phyloP scores from a whole-genome alignment of 176 grass and related monocot genomes.

The Pontederia paniculata region DNA sequence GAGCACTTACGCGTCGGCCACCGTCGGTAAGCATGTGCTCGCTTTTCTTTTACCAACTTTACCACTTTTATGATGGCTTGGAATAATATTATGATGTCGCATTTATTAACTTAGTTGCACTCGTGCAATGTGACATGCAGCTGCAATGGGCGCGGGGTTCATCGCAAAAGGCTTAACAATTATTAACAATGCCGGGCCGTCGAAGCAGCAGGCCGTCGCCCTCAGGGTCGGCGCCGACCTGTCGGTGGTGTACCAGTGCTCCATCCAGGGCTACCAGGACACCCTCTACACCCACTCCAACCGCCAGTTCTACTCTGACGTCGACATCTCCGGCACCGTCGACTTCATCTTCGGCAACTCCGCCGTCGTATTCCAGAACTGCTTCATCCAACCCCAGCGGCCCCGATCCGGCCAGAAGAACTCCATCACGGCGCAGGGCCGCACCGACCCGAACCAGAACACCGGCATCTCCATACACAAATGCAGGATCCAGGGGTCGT shows the following conservation, averaged over 20 bases:
- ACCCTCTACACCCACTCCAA: constrained; percentile 65
- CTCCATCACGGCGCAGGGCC: constrained; percentile 61
- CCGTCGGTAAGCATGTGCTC: constrained; percentile 39
- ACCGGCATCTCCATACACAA: constrained; percentile 64
- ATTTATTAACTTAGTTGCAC: too few species aligned
- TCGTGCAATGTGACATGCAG: constrained; percentile 12
- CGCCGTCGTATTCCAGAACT: constrained; percentile 45
- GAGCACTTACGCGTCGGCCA: constrained; percentile 58
- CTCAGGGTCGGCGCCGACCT: constrained; percentile 45
- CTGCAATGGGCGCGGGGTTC: constrained; percentile 60
- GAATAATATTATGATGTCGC: too few species aligned
- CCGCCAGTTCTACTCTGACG: constrained; percentile 52
- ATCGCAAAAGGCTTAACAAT: constrained; percentile 60
- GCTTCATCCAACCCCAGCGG: constrained; percentile 40
- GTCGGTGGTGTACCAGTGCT: constrained; percentile 62
- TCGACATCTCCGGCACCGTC: constrained; percentile 48
- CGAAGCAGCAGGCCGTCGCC: constrained; percentile 58
- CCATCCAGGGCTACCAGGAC: constrained; percentile 60
- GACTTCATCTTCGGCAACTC: constrained; percentile 90
- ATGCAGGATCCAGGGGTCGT: constrained; percentile 31
- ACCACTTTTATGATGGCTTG: too few species aligned
- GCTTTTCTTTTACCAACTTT: neutral
- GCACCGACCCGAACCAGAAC: constrained; percentile 60
- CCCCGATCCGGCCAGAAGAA: constrained; percentile 23
- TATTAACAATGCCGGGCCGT: constrained; percentile 47